Evolutionary conservation across 306 rosid genomes (phyloP), one percentile per base, ranked within the genome.

Genomic region (Hippophae rhamnoides): DNA sequence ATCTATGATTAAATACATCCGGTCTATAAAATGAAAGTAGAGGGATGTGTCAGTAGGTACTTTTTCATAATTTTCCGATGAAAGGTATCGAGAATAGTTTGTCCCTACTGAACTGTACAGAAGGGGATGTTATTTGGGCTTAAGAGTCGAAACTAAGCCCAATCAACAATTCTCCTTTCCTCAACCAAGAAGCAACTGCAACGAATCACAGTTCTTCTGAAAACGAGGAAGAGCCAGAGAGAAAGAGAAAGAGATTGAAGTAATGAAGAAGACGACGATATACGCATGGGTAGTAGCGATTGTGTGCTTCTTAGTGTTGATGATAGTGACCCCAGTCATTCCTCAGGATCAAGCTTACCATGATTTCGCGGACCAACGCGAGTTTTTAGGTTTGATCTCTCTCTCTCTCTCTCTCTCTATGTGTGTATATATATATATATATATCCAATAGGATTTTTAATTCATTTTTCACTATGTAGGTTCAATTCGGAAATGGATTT

Each of bases 261-360:
- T 56, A 6, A 86, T 90, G 97, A 65, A 52, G 63, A 86, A 66
- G 48, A 78, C 79, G 63, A 74, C 54, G 61, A 41, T 76, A 18
- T 82, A 57, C 64, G 81, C 74, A 8, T 87, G 84, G 85, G 45
- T 41, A 5, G 71, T 81, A 3, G 90, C 90, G 43, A 49, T 81
- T 40, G 2, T 81, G 26, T 72, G 79, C 79, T 90, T 87, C 77
- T 6, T 84, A 3, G 84, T 87, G 5, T 70, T 87, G 52, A 90
- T 90, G 97, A 44, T 74, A 70, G 75, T 81, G 7, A 87, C 92
- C 64, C 97, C 97, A 1, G 65, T 82, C 13, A 85, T 90, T 56
- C 95, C 89, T 45, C 96, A 90, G 80, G 71, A 83, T 13, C 82
- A 90, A 72, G 81, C 71, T 5, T 90, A 87, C 60, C 96, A 90